Conservation (phyloP, 164 flowering plant genomes). For the Liquidambar formosana region DNA sequence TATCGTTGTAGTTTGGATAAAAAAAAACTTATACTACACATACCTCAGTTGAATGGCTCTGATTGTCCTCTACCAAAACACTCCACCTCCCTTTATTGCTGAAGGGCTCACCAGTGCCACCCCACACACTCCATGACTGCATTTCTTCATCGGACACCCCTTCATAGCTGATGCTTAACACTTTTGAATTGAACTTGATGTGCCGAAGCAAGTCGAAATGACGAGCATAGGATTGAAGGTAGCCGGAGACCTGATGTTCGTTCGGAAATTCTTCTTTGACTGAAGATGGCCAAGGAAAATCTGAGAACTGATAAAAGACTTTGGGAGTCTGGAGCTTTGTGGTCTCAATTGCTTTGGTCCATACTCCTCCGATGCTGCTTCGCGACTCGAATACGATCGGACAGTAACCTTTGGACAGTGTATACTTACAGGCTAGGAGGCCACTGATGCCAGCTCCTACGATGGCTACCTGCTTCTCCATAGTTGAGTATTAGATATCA, state of each 20-base stretch:
- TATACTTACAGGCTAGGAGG: slow-evolving; percentile 65
- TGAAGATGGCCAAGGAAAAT: slow-evolving; percentile 64
- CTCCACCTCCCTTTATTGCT: slow-evolving; percentile 40
- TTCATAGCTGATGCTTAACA: slow-evolving; percentile 27
- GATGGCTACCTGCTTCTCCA: slow-evolving; percentile 50
- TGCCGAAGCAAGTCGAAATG: slow-evolving; percentile 31
- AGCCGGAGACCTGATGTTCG: slow-evolving; percentile 42
- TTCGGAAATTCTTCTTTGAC: slow-evolving; percentile 43
- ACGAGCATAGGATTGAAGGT: slow-evolving; percentile 41
- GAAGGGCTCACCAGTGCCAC: slow-evolving; percentile 33
- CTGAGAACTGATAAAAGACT: slow-evolving; percentile 51
- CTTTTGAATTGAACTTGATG: slow-evolving; percentile 40
- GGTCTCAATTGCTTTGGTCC: slow-evolving; percentile 45
- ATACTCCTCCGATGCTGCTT: slow-evolving; percentile 38
- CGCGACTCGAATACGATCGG: slow-evolving; percentile 52
- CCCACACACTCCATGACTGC: slow-evolving; percentile 38
- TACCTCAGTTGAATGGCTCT: slow-evolving; percentile 22
- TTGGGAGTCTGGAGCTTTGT: slow-evolving; percentile 62
- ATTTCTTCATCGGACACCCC: slow-evolving; percentile 26
- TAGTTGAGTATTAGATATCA: neutral
- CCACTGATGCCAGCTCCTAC: slow-evolving; percentile 77
- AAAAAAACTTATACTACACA: too few species aligned
- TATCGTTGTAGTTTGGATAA: too few species aligned
- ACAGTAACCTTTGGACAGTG: slow-evolving; percentile 38
- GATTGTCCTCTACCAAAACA: slow-evolving; percentile 17